phyloP scores from a whole-genome alignment of 176 grass and related monocot species.

The Eremochloa ophiuroides region DNA sequence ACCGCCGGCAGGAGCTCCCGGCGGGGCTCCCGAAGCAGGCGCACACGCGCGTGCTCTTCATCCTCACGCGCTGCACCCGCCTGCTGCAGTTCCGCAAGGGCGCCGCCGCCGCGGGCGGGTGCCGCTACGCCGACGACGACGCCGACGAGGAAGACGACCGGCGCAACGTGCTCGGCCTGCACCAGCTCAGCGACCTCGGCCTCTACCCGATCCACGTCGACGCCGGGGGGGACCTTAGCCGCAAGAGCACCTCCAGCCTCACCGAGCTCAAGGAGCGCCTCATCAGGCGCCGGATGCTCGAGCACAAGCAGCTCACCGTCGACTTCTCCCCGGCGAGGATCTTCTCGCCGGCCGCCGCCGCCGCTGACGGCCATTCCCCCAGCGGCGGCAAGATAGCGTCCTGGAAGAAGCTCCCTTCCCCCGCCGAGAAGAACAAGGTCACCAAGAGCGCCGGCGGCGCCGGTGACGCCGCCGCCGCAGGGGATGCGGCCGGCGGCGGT shows the following conservation, averaged over 20 bases:
- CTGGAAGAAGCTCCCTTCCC: slow-evolving; percentile 97
- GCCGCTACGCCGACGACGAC: background rate
- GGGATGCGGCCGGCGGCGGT: background rate
- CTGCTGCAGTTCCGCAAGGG: slow-evolving; percentile 90
- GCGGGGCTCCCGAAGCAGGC: slow-evolving; percentile 66
- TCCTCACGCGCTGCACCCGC: slow-evolving; percentile 89
- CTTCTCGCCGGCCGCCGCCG: background rate
- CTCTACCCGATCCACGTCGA: slow-evolving; percentile 46
- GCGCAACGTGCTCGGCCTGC: slow-evolving; percentile 53
- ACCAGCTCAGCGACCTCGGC: slow-evolving; percentile 86
- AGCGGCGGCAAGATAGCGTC: slow-evolving; percentile 62
- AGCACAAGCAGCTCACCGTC: slow-evolving; percentile 59
- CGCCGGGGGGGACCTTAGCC: slow-evolving; percentile 38
- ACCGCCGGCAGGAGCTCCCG: slow-evolving; percentile 74
- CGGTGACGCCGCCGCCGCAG: background rate
- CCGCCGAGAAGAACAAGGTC: slow-evolving; percentile 63
- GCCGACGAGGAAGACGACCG: slow-evolving; percentile 11
- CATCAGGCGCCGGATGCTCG: slow-evolving; percentile 61
- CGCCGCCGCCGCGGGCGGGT: background rate
- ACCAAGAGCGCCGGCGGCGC: background rate
- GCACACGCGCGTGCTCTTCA: slow-evolving; percentile 79
- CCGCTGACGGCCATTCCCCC: background rate
- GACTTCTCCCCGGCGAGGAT: slow-evolving; percentile 48
- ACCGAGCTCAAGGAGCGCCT: slow-evolving; percentile 84
- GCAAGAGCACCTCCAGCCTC: slow-evolving; percentile 55